Evolutionary conservation across 1,284 basidiomycete genomes (phyloP).

Genomic region (Ceratobasidium sp.): DNA sequence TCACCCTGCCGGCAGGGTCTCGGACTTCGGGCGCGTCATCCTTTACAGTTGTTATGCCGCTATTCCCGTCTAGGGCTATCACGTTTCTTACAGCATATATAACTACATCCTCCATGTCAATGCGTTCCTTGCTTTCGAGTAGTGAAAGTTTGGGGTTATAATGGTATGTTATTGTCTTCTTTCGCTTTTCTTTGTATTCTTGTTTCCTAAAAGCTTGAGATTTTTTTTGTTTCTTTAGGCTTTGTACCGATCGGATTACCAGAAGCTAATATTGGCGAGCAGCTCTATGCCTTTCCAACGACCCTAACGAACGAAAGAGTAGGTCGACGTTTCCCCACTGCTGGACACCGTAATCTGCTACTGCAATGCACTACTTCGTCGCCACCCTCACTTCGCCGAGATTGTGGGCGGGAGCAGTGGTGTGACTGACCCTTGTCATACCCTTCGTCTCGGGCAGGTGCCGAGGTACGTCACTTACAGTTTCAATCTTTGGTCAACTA

Average conservation of each 20-base stretch:
- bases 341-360: not conserved
- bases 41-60: too few relatives aligned
- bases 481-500: too few relatives aligned
- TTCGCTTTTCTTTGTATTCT: not conserved
- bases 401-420: not conserved
- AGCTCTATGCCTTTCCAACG: not conserved
- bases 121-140: too few relatives aligned
- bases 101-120: too few relatives aligned
- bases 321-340: not conserved
- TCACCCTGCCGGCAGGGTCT: too few relatives aligned
- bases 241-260: not conserved
- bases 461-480: not conserved
- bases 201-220: not conserved
- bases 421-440: not conserved
- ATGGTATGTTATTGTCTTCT: not conserved
- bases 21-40: too few relatives aligned
- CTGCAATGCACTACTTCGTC: slow-evolving; percentile 6
- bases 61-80: too few relatives aligned
- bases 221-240: not conserved
- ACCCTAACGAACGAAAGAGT: not conserved
- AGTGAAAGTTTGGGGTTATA: not conserved
- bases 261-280: not conserved
- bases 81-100: too few relatives aligned
- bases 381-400: not conserved
- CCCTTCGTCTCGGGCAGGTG: not conserved